Evolutionary conservation across 2,329 filamentous ascomycete genomes (phyloP).

Genomic region (Sclerotinia trifoliorum): DNA sequence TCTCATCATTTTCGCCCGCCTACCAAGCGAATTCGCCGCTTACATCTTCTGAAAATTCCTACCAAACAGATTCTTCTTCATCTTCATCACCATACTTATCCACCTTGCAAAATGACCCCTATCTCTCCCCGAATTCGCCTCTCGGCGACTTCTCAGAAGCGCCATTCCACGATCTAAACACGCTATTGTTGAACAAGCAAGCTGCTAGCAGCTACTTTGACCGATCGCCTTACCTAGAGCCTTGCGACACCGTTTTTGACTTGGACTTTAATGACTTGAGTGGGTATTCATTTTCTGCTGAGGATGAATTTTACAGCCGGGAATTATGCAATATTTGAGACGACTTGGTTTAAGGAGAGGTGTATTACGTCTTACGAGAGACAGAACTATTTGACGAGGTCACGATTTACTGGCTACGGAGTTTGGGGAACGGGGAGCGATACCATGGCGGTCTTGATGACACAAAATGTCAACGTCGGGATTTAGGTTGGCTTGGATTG

Average conservation of each 20-base stretch:
- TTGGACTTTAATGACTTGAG: neutral
- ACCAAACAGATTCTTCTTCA: neutral
- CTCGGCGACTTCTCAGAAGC: neutral
- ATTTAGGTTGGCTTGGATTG: neutral
- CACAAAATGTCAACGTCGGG: neutral
- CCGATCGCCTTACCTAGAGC: neutral
- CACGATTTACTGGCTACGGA: neutral
- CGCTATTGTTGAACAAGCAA: neutral
- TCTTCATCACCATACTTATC: slow-evolving; percentile 1
- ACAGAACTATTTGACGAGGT: neutral
- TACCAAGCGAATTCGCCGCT: slow-evolving; percentile 3
- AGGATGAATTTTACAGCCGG: neutral
- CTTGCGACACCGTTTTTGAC: neutral
- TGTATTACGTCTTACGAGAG: neutral
- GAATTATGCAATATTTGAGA: neutral
- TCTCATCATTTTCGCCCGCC: neutral
- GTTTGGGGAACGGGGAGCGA: neutral
- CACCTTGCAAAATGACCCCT: neutral
- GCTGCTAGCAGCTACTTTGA: neutral
- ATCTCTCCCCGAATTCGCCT: neutral
- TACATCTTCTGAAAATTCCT: slow-evolving; percentile 1
- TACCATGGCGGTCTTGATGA: slow-evolving; percentile 3
- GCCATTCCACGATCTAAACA: neutral
- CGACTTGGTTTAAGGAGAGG: neutral
- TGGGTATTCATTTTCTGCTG: neutral